A percentile compares a stretch with the other conserved stretches of the same genome.
Conservation (phyloP, 768 basidiomycete genomes). For the Boletellus ananas region DNA sequence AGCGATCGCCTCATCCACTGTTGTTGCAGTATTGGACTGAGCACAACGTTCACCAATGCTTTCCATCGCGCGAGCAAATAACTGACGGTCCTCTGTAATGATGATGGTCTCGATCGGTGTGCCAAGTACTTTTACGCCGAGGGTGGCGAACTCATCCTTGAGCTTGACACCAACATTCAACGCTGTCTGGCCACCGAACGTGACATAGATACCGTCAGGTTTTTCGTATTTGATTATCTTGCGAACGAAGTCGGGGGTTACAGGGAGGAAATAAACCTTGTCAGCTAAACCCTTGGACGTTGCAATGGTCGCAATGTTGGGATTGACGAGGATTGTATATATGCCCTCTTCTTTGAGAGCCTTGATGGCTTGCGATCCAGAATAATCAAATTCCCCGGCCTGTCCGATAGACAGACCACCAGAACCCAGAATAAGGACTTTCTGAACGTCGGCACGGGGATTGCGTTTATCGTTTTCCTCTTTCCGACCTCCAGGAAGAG, state of each 20-base stretch:
- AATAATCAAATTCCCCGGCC: constrained; percentile 99
- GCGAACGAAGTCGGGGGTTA: constrained; percentile 95
- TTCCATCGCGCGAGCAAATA: constrained; percentile 92
- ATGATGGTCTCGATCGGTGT: constrained; percentile 98
- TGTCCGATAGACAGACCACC: constrained; percentile 98
- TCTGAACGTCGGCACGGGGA: constrained; percentile 75
- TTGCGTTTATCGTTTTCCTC: constrained; percentile 75
- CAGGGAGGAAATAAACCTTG: constrained; percentile 99
- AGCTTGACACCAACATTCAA: constrained; percentile 95
- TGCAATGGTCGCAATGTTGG: constrained; percentile 98
- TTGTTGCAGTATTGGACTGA: constrained; percentile 84
- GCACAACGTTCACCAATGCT: constrained; percentile 96
- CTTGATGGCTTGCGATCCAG: constrained; percentile 98
- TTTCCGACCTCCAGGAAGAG: constrained; percentile 75
- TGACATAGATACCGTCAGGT: constrained; percentile 98
- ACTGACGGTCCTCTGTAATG: constrained; percentile 92
- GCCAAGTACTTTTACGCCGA: constrained; percentile 92
- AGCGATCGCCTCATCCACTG: constrained; percentile 72
- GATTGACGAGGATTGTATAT: constrained; percentile 97
- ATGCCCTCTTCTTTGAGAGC: constrained; percentile 98
- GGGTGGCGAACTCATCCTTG: constrained; percentile 88
- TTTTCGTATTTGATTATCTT: constrained; percentile 99
- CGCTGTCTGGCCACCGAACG: constrained; percentile 98
- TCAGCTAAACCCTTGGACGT: constrained; percentile 97
- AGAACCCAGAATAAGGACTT: constrained; percentile 95